phyloP scores from a whole-genome alignment of 73 alveolate species.

The Effrenium voratum region DNA sequence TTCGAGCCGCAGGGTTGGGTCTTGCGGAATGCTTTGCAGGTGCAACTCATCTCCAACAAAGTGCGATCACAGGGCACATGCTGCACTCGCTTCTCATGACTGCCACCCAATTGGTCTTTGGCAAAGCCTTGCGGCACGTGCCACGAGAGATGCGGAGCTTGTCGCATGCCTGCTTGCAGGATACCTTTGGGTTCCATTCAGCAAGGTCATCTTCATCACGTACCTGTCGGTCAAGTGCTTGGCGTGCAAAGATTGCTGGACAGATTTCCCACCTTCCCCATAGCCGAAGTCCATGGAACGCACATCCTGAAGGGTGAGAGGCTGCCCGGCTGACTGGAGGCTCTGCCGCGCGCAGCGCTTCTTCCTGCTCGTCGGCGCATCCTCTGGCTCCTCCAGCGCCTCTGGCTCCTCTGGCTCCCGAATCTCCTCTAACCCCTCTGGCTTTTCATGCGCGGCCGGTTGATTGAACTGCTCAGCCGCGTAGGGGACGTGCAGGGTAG shows the following conservation, averaged over 20 bases:
- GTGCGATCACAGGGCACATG: background rate
- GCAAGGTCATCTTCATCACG: background rate
- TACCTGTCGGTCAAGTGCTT: slow-evolving; percentile 5
- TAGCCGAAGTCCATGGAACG: background rate
- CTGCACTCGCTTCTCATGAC: background rate
- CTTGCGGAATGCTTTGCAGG: background rate
- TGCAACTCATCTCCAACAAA: background rate
- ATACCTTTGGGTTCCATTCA: background rate
- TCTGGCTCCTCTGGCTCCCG: background rate
- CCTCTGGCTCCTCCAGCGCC: background rate
- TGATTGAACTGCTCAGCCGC: background rate
- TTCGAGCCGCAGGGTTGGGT: background rate
- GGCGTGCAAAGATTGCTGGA: background rate
- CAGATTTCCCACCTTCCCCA: background rate
- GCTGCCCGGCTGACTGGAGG: background rate
- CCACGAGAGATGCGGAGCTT: background rate
- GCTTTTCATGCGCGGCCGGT: background rate
- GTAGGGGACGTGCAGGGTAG: background rate
- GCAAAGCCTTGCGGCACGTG: background rate
- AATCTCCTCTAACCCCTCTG: background rate
- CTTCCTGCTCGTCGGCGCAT: background rate
- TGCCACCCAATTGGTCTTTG: background rate
- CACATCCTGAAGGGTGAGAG: background rate
- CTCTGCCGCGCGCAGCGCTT: background rate
- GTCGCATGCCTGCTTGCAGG: background rate